Evolutionary conservation across 306 rosid species (phyloP), one percentile per base, ranked within the genome.

Genomic region (Styphnolobium japonicum): DNA sequence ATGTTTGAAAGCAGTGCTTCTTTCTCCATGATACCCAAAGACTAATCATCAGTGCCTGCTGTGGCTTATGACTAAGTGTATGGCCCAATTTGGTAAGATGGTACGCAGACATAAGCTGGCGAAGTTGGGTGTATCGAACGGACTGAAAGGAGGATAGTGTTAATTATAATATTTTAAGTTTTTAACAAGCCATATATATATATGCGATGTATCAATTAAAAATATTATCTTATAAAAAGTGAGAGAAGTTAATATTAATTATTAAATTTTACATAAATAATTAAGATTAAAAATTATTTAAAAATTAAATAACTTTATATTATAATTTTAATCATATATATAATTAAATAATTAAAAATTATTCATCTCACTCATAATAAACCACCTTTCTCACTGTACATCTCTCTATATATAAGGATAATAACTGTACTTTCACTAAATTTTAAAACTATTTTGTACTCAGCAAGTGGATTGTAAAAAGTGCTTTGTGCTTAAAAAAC

Each of bases 1-100:
- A 83, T 77, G 79, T 61, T 79, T 71, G 58, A 73, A 51, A 68
- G 76, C 23, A 49, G 15, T 79, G 84, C 81, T 67, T 21, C 81
- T 74, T 84, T 80, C 78, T 31, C 31, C 72, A 49, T 67, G 74
- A 52, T 71, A 10, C 14, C 25, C 11, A 63, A 55, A 36, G 40
- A 65, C 78, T 43, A 11, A 36, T 49, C 23, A 42, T 64, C 57
- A 12, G 55, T 65, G 67, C 76, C 66, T 73, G 25, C 18, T 69
- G 18, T 53, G 55, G 33, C 52, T 46, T 45, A 18, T 71, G 48
- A 31, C 15, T 39, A 21, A 18, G 10, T 71, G 65, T 16, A 11
- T 34, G 6, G 23, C 72, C 36, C 75, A 70, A 70, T 53, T 60
- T 57, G 78, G 79, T 60, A 65, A 40, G 51, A 37, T 65, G 36